phyloP scores from a whole-genome alignment of 495 filamentous ascomycete genomes.

The Tuber magnatum region DNA sequence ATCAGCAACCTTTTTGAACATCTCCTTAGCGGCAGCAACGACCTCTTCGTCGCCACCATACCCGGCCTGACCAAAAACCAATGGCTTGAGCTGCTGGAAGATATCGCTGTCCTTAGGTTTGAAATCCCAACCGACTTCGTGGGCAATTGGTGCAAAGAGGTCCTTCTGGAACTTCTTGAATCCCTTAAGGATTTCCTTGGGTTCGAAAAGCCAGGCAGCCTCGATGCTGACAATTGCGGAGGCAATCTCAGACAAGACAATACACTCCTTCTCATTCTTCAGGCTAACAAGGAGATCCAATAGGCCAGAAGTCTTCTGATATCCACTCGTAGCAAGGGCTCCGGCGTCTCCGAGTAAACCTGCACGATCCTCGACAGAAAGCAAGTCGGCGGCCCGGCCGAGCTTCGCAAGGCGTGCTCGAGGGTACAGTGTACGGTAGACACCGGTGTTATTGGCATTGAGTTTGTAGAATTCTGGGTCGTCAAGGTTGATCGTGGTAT shows the following conservation, averaged over 20 bases:
- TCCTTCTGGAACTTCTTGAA: constrained; percentile 74
- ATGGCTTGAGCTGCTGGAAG: constrained; percentile 73
- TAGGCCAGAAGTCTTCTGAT: constrained; percentile 85
- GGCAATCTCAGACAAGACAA: constrained; percentile 91
- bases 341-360: constrained; percentile 96
- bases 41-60: constrained; percentile 58
- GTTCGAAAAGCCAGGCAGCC: constrained; percentile 82
- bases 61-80: constrained; percentile 62
- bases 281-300: constrained; percentile 80
- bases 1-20: constrained; percentile 62
- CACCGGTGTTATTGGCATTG: constrained; percentile 66
- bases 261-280: constrained; percentile 72
- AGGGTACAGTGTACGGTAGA: constrained; percentile 66
- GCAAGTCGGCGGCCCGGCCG: constrained; percentile 66
- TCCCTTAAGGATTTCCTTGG: constrained; percentile 60
- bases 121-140: constrained; percentile 83
- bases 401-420: constrained; percentile 63
- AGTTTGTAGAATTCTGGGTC: constrained; percentile 68
- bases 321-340: constrained; percentile 80
- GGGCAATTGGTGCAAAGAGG: constrained; percentile 67
- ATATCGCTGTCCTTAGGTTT: constrained; percentile 75
- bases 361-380: constrained; percentile 86
- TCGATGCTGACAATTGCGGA: constrained; percentile 66
- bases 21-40: constrained; percentile 58
- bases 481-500: constrained; percentile 61